A percentile compares a stretch with the other conserved stretches of the same genome.
Conservation (phyloP, 2,329 filamentous ascomycete species). For the Monosporascus sp. region DNA sequence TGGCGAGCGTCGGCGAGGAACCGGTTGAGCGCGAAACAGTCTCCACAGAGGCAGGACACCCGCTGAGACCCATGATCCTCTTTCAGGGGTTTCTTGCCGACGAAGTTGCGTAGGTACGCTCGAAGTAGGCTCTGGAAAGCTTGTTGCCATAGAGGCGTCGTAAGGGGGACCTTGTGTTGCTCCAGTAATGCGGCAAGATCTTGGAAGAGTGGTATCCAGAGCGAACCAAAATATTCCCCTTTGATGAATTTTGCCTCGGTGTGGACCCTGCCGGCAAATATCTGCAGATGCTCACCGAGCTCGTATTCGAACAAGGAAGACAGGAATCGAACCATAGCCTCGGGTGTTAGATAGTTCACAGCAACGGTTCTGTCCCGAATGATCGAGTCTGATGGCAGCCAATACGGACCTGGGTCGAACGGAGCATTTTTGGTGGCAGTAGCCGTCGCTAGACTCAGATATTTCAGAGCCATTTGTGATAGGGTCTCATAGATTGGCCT, state of each 20-base stretch:
- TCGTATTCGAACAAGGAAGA: slow-evolving; percentile 10
- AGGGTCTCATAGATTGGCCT: slow-evolving; percentile 8
- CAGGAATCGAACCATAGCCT: slow-evolving; percentile 6
- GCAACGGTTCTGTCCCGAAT: not conserved
- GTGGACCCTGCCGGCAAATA: slow-evolving; percentile 15
- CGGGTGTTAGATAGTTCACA: not conserved
- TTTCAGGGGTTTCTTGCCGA: slow-evolving; percentile 12
- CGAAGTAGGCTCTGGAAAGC: slow-evolving; percentile 18
- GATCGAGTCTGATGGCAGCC: not conserved
- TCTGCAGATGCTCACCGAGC: slow-evolving; percentile 9
- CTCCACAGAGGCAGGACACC: slow-evolving; percentile 16
- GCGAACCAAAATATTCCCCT: slow-evolving; percentile 8
- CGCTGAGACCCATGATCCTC: not conserved
- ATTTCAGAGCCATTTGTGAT: not conserved
- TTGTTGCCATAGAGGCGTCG: slow-evolving; percentile 12
- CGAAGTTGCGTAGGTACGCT: slow-evolving; percentile 15
- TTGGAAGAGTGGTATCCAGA: slow-evolving; percentile 28
- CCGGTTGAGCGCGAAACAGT: slow-evolving; percentile 19
- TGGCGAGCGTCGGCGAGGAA: slow-evolving; percentile 18
- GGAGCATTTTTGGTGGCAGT: not conserved
- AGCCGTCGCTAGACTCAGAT: slow-evolving; percentile 1
- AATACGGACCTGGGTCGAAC: not conserved
- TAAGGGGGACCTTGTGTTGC: slow-evolving; percentile 4
- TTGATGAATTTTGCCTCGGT: slow-evolving; percentile 9
- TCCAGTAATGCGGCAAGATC: slow-evolving; percentile 11